phyloP scores from a whole-genome alignment of 768 basidiomycete species.

The Psilocybe sp. region DNA sequence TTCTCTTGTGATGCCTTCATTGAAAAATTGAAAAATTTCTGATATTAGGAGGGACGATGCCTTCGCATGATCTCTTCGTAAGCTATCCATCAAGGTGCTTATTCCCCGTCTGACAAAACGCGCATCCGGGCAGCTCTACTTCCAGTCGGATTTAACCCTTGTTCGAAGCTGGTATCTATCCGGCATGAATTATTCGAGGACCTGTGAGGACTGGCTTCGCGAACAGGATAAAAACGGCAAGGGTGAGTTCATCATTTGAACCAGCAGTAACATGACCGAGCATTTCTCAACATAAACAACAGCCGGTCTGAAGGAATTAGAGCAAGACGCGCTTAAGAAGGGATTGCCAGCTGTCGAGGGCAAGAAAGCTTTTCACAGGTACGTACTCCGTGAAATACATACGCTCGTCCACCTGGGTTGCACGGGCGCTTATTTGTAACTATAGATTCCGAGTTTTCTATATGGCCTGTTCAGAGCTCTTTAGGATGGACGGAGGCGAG shows the following conservation, averaged over 20 bases:
- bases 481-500: conserved; percentile 57
- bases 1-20: not conserved
- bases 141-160: conserved; percentile 61
- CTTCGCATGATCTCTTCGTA: conserved; percentile 60
- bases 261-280: not conserved
- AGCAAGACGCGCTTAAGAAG: conserved; percentile 43
- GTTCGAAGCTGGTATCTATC: conserved; percentile 59
- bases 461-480: conserved; percentile 69
- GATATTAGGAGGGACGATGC: conserved; percentile 63
- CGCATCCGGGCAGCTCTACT: conserved; percentile 42
- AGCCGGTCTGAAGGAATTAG: conserved; percentile 47
- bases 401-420: not conserved
- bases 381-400: not conserved
- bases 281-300: not conserved
- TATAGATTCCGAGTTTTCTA: conserved; percentile 67
- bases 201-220: conserved; percentile 64
- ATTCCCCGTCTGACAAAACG: not conserved
- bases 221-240: conserved; percentile 52
- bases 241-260: conserved; percentile 18
- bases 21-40: not conserved
- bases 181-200: conserved; percentile 62
- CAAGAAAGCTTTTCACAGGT: conserved; percentile 58
- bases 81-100: conserved; percentile 7
- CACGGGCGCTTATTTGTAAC: not conserved
- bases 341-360: conserved; percentile 48